Evolutionary conservation across 2,329 filamentous ascomycete species (phyloP).

Genomic region (Nigrograna mackinnonii): DNA sequence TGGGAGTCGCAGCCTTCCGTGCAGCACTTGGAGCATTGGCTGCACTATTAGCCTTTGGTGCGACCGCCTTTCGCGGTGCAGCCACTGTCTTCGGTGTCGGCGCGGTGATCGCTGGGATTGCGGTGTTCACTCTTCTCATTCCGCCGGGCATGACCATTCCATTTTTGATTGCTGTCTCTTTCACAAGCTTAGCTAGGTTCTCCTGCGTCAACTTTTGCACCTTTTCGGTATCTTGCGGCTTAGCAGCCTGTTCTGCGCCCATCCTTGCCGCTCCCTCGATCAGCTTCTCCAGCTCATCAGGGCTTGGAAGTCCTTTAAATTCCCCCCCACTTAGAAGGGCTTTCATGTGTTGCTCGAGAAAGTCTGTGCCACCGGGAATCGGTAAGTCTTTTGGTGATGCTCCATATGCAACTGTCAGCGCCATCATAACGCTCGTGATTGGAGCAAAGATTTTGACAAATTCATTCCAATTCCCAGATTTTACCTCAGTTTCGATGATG

Average conservation of each 20-base stretch:
- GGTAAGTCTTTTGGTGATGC: constrained; percentile 37
- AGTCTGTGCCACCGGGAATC: constrained; percentile 37
- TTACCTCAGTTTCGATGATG: constrained; percentile 53
- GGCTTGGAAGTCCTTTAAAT: constrained; percentile 31
- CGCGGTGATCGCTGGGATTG: constrained; percentile 26
- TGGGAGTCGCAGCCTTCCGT: constrained; percentile 14
- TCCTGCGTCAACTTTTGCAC: constrained; percentile 39
- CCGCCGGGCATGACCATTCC: constrained; percentile 36
- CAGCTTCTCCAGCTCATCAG: constrained; percentile 40
- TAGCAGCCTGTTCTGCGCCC: constrained; percentile 32
- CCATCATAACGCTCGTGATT: constrained; percentile 54
- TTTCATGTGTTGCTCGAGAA: constrained; percentile 40
- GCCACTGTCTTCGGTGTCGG: constrained; percentile 24
- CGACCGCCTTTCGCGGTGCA: constrained; percentile 14
- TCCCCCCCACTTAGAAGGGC: constrained; percentile 32
- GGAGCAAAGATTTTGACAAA: constrained; percentile 57
- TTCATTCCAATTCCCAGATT: constrained; percentile 54
- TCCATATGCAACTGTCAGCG: constrained; percentile 49
- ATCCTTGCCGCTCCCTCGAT: constrained; percentile 38
- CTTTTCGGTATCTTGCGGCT: constrained; percentile 24
- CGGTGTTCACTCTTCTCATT: constrained; percentile 30
- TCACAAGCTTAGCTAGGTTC: constrained; percentile 40
- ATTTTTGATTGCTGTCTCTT: constrained; percentile 41
- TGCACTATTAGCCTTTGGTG: constrained; percentile 28
- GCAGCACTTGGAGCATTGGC: constrained; percentile 18